Evolutionary conservation across 257 asterid species (phyloP).

Genomic region (Ophiorrhiza pumila): DNA sequence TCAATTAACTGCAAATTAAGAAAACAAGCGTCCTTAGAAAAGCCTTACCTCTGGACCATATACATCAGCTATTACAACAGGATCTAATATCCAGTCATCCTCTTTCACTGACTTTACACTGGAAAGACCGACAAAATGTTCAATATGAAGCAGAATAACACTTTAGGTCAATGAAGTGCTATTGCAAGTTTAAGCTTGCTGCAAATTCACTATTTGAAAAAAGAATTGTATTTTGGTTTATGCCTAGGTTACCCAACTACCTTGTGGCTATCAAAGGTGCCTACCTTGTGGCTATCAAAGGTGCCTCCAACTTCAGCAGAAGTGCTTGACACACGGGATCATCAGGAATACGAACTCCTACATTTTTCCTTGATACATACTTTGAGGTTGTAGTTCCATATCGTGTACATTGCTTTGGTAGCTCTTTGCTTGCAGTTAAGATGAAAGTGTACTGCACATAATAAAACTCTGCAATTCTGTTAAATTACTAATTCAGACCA

Average conservation of each 20-base stretch:
- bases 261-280: slow-evolving; percentile 84
- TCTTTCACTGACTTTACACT: slow-evolving; percentile 78
- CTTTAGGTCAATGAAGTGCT: slow-evolving; percentile 3
- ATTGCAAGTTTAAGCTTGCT: neutral
- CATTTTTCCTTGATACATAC: slow-evolving; percentile 64
- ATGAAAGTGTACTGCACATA: slow-evolving; percentile 84
- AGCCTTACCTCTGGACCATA: slow-evolving; percentile 82
- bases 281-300: slow-evolving; percentile 87
- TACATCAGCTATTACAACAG: slow-evolving; percentile 78
- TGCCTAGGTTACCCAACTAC: slow-evolving; percentile 31
- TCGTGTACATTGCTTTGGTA: slow-evolving; percentile 76
- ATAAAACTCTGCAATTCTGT: neutral
- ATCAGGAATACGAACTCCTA: slow-evolving; percentile 89
- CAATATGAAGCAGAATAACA: slow-evolving; percentile 22
- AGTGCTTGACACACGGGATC: slow-evolving; percentile 80
- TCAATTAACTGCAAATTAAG: neutral
- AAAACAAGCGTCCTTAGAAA: slow-evolving; percentile 8
- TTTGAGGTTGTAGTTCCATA: slow-evolving; percentile 72
- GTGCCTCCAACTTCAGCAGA: slow-evolving; percentile 70
- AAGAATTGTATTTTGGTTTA: neutral
- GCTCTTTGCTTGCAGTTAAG: slow-evolving; percentile 77
- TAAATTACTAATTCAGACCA: neutral
- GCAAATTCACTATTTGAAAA: neutral
- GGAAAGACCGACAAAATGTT: slow-evolving; percentile 15
- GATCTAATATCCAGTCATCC: slow-evolving; percentile 88